Evolutionary conservation across 202 grass and related monocot species (phyloP).

Genomic region (Zizania palustris): DNA sequence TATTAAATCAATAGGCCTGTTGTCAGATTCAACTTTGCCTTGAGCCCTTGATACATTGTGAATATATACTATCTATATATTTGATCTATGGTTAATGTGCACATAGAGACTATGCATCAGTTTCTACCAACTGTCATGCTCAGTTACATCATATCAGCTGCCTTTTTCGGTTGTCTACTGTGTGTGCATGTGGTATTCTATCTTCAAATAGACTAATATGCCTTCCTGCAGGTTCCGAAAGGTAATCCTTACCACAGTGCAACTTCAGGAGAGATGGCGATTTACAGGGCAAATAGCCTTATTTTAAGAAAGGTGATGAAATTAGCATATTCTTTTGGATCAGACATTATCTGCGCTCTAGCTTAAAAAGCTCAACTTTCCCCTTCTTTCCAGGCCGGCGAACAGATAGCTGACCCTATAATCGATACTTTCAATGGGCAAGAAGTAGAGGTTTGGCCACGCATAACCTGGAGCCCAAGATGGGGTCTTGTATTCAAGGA

Average conservation of each 20-base stretch:
- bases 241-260: conserved; percentile 99
- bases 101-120: conserved; percentile 6
- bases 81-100: neutral
- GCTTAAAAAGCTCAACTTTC: neutral
- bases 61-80: neutral
- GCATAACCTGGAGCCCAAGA: conserved; percentile 78
- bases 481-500: conserved; percentile 80
- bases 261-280: conserved; percentile 93
- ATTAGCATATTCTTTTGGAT: conserved; percentile 30
- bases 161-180: neutral
- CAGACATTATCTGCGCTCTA: conserved; percentile 36
- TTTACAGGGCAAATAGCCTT: conserved; percentile 90
- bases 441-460: conserved; percentile 92
- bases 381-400: conserved; percentile 56
- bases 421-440: conserved; percentile 79
- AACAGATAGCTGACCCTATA: conserved; percentile 66
- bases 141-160: neutral
- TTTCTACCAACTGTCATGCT: neutral
- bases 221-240: conserved; percentile 73
- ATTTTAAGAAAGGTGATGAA: conserved; percentile 81
- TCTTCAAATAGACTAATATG: conserved; percentile 4
- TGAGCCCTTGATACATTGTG: neutral
- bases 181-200: neutral
- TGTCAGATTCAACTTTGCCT: neutral
- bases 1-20: neutral